Evolutionary conservation across 2,329 filamentous ascomycete genomes (phyloP), one percentile per base, ranked within the genome.

Genomic region (Phialocephala subalpina): DNA sequence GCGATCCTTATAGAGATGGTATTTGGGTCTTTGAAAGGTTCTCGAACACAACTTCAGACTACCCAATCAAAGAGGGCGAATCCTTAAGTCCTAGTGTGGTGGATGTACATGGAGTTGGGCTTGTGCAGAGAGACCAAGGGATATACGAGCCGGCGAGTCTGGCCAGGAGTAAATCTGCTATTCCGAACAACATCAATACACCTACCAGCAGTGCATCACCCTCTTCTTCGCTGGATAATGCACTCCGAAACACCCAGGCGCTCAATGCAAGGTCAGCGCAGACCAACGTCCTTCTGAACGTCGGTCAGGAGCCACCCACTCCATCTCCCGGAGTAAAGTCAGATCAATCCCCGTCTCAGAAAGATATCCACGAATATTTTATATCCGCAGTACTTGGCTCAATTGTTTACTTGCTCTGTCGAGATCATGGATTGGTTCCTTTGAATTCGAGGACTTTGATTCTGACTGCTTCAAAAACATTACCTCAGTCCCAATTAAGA

Each of bases 381-480:
- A 73, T 78, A 56, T 76, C 77, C 55, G 72, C 77, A 14, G 73
- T 77, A 22, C 72, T 77, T 33, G 72, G 71, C 22, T 74, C 74
- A 22, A 65, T 78, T 29, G 67, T 73, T 2, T 75, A 73, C 67
- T 69, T 71, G 57, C 74, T 78, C 57, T 77, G 75, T 62, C 73
- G 70, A 55, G 73, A 76, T 52, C 68, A 75, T 52, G 68, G 69
- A 18, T 76, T 72, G 55, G 70, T 77, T 57, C 74, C 75, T 36
- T 65, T 78, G 29, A 78, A 77, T 67, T 73, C 76, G 18, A 73
- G 76, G 58, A 78, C 76, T 42, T 64, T 78, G 62, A 70, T 77
- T 57, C 64, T 70, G 22, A 69, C 63, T 33, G 35, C 60, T 58
- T 65, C 63, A 11, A 68, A 67, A 38, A 20, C 49, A 33, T 33